Evolutionary conservation across 352 stramenopile genomes (phyloP).

Genomic region (Blastocystis sp.): DNA sequence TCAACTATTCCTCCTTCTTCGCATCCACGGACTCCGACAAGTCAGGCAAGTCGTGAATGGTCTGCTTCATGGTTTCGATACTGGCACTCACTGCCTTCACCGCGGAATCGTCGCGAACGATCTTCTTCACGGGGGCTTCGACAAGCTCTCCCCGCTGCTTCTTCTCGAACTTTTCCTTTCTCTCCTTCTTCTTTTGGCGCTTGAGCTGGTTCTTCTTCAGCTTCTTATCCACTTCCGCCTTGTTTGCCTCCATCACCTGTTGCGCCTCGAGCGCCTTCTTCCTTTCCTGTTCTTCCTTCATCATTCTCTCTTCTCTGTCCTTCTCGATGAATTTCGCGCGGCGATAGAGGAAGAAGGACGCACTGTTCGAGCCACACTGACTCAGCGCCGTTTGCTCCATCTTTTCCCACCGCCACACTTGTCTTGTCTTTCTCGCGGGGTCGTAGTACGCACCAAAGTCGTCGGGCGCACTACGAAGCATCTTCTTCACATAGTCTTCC

Average conservation of each 20-base stretch:
- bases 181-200: slow-evolving; percentile 63
- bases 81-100: slow-evolving; percentile 31
- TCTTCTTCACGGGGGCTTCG: slow-evolving; percentile 57
- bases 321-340: slow-evolving; percentile 61
- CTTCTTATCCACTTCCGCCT: slow-evolving; percentile 43
- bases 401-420: slow-evolving; percentile 65
- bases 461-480: slow-evolving; percentile 39
- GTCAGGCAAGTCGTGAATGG: neutral
- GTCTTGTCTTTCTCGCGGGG: slow-evolving; percentile 40
- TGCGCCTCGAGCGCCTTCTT: slow-evolving; percentile 2
- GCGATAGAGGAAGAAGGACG: slow-evolving; percentile 52
- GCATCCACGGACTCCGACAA: neutral
- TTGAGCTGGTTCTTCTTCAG: slow-evolving; percentile 52
- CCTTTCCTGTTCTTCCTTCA: slow-evolving; percentile 39
- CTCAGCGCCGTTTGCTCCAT: slow-evolving; percentile 33
- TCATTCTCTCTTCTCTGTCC: slow-evolving; percentile 30
- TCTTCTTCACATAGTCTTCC: slow-evolving; percentile 46
- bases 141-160: neutral
- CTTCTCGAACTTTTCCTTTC: slow-evolving; percentile 50
- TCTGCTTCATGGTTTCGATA: slow-evolving; percentile 9
- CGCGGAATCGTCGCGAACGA: slow-evolving; percentile 48
- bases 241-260: slow-evolving; percentile 23
- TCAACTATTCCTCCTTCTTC: neutral
- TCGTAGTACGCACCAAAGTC: slow-evolving; percentile 68
- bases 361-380: slow-evolving; percentile 44